phyloP scores from a whole-genome alignment of 2,329 filamentous ascomycete species.

The Nigrospora oryzae region DNA sequence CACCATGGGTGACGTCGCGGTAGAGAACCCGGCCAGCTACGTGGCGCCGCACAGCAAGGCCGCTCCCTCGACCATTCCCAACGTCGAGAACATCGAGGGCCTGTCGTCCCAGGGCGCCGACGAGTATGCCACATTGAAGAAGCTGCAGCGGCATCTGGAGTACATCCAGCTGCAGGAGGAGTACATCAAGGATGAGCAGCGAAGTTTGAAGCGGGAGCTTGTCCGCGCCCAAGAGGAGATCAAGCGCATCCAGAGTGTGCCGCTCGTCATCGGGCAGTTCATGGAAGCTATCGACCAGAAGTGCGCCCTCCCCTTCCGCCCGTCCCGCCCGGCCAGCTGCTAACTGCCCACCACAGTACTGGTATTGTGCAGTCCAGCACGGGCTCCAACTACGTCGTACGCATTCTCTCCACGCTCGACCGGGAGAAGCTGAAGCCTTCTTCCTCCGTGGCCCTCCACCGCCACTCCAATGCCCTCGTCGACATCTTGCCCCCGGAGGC shows the following conservation, averaged over 20 bases:
- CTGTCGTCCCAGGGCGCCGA: slow-evolving; percentile 73
- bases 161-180: slow-evolving; percentile 98
- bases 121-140: slow-evolving; percentile 93
- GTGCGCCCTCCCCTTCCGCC: slow-evolving; percentile 39
- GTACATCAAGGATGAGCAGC: slow-evolving; percentile 99
- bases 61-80: slow-evolving; percentile 72
- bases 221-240: slow-evolving; percentile 98
- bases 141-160: slow-evolving; percentile 92
- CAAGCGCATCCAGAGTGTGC: slow-evolving; percentile 98
- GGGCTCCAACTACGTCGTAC: slow-evolving; percentile 97
- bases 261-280: slow-evolving; percentile 95
- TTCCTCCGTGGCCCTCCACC: slow-evolving; percentile 92
- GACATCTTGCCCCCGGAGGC: slow-evolving; percentile 98
- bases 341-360: slow-evolving; percentile 49
- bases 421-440: slow-evolving; percentile 97
- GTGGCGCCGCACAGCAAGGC: slow-evolving; percentile 74
- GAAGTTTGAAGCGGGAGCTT: slow-evolving; percentile 92
- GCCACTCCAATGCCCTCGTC: slow-evolving; percentile 96
- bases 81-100: slow-evolving; percentile 84
- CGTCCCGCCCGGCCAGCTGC: neutral
- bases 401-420: slow-evolving; percentile 95
- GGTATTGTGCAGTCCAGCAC: slow-evolving; percentile 98
- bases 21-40: slow-evolving; percentile 72
- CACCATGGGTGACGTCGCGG: slow-evolving; percentile 77
- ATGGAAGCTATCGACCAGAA: slow-evolving; percentile 99